Evolutionary conservation across 73 alveolate species (phyloP).

Genomic region (Stentor coeruleus): DNA sequence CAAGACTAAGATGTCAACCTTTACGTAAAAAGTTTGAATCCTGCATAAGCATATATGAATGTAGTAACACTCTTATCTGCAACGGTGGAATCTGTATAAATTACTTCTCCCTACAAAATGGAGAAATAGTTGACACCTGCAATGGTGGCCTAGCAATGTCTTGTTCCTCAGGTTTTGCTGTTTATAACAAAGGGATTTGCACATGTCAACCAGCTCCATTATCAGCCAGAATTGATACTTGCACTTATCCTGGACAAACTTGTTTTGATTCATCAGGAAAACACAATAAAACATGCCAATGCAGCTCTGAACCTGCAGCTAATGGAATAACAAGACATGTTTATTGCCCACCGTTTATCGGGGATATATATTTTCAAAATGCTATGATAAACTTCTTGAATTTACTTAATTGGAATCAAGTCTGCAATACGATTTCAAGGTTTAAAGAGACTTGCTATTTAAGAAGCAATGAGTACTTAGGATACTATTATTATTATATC

Average conservation of each 20-base stretch:
- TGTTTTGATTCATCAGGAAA: neutral
- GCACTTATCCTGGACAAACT: neutral
- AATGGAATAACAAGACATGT: neutral
- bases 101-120: constrained; percentile 3
- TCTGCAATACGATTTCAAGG: constrained; percentile 11
- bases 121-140: neutral
- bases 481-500: neutral
- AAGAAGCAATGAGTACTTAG: neutral
- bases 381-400: neutral
- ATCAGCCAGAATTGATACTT: neutral
- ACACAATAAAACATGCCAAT: neutral
- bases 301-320: neutral
- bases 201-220: constrained; percentile 3
- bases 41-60: neutral
- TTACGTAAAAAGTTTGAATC: neutral
- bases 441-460: neutral
- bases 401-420: neutral
- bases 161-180: neutral
- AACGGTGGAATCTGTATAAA: neutral
- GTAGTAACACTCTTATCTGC: neutral
- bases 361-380: neutral
- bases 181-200: neutral
- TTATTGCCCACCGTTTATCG: constrained; percentile 6
- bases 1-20: neutral
- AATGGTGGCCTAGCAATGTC: neutral